Conservation (phyloP, 768 basidiomycete species). For the Boletus speciosus region DNA sequence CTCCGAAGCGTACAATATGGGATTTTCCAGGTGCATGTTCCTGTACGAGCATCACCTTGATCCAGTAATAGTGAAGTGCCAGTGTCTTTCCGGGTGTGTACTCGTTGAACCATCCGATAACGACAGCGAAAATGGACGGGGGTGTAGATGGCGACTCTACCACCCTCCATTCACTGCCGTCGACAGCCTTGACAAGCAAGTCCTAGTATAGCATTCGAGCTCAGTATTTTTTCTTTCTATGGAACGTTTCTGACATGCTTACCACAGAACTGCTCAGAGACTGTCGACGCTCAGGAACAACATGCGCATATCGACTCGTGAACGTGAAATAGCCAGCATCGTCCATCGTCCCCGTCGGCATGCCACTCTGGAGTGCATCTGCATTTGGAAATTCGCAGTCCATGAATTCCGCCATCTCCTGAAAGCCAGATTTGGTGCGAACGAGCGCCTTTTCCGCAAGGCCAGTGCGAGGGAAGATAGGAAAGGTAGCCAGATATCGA, state of each 20-base stretch:
- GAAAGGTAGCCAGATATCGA: conserved; percentile 1
- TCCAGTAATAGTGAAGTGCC: not conserved
- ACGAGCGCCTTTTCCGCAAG: conserved; percentile 1
- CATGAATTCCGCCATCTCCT: not conserved
- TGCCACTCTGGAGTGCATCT: not conserved
- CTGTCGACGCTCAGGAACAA: not conserved
- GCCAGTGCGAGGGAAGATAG: not conserved
- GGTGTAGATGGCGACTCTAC: not conserved
- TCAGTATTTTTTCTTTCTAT: not conserved
- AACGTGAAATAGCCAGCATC: not conserved
- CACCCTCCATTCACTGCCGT: not conserved
- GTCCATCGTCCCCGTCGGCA: conserved; percentile 1
- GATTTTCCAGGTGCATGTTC: not conserved
- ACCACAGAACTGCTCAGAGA: not conserved
- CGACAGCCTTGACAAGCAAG: not conserved
- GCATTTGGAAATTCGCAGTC: conserved; percentile 1
- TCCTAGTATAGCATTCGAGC: not conserved
- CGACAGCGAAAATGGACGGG: not conserved
- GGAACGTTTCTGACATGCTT: not conserved
- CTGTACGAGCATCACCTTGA: not conserved
- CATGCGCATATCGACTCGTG: not conserved
- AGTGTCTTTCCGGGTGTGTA: not conserved
- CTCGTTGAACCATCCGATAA: not conserved
- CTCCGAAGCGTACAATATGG: not conserved
- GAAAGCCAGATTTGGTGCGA: not conserved